Conservation (phyloP, 1,284 basidiomycete genomes). For the Ustilago hordei region DNA sequence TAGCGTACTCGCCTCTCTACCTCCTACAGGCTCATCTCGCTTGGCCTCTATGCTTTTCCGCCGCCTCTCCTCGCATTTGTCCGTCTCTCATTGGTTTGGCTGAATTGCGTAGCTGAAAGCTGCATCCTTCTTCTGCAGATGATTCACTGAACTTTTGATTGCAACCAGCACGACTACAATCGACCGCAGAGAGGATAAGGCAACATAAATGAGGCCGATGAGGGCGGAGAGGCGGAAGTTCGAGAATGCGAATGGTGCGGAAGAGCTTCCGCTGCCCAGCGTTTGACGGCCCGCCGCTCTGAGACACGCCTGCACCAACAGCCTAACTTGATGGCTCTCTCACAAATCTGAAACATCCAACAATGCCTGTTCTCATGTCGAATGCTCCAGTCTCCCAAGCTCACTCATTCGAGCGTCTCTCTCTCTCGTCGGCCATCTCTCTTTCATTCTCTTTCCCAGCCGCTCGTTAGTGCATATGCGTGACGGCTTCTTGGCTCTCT, state of each 20-base stretch:
- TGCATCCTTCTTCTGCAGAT: neutral
- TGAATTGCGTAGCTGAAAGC: neutral
- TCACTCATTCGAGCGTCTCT: neutral
- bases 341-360: slow-evolving; percentile 10
- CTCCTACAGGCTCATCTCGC: neutral
- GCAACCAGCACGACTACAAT: neutral
- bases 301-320: neutral
- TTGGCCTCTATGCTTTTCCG: neutral
- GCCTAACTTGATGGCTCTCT: neutral
- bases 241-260: slow-evolving; percentile 3
- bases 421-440: neutral
- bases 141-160: neutral
- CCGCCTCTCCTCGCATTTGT: neutral
- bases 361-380: neutral
- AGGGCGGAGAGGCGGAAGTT: neutral
- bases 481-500: neutral
- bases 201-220: neutral
- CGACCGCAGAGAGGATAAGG: neutral
- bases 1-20: neutral
- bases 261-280: slow-evolving; percentile 9
- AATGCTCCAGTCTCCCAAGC: slow-evolving; percentile 1
- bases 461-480: neutral
- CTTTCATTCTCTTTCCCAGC: neutral
- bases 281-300: neutral
- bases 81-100: neutral